Conservation (phyloP, 1,284 basidiomycete genomes). For the Ganoderma lingzhi region DNA sequence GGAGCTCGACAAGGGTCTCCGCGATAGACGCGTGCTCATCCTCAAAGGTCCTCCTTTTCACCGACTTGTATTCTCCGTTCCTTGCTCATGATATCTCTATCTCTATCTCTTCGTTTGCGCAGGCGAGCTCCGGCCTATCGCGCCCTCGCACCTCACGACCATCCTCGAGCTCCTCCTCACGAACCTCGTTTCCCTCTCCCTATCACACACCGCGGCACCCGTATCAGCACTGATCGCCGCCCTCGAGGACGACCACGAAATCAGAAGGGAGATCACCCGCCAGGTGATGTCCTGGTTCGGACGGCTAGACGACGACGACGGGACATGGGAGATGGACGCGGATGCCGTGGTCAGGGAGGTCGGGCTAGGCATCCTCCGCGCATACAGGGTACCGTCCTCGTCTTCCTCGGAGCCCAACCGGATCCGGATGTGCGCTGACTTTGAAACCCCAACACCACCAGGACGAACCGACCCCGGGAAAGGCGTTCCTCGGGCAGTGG, state of each 20-base stretch:
- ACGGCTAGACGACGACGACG: conserved; percentile 40
- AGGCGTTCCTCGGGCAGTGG: conserved; percentile 74
- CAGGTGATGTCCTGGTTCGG: conserved; percentile 89
- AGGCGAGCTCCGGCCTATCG: conserved; percentile 78
- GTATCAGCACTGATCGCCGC: conserved; percentile 62
- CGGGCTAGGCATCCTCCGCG: conserved; percentile 74
- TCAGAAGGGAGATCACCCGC: conserved; percentile 63
- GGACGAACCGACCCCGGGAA: conserved; percentile 63
- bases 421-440: not conserved
- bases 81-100: not conserved
- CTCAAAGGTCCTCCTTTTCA: conserved; percentile 61
- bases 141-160: conserved; percentile 67
- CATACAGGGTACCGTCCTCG: conserved; percentile 59
- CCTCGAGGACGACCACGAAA: conserved; percentile 79
- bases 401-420: not conserved
- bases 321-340: conserved; percentile 70
- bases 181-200: conserved; percentile 65
- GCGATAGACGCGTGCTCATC: conserved; percentile 73
- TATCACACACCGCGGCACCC: conserved; percentile 56
- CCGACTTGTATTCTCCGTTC: not conserved
- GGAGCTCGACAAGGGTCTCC: conserved; percentile 73
- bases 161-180: conserved; percentile 81
- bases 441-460: conserved; percentile 40
- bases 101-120: conserved; percentile 2
- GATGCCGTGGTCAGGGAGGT: conserved; percentile 68